These are phyloP conservation scores for Ceratocystiopsis brevicomis DNA, from an alignment of 2,329 filamentous ascomycete species.

Conservation along the genomic window DNA sequence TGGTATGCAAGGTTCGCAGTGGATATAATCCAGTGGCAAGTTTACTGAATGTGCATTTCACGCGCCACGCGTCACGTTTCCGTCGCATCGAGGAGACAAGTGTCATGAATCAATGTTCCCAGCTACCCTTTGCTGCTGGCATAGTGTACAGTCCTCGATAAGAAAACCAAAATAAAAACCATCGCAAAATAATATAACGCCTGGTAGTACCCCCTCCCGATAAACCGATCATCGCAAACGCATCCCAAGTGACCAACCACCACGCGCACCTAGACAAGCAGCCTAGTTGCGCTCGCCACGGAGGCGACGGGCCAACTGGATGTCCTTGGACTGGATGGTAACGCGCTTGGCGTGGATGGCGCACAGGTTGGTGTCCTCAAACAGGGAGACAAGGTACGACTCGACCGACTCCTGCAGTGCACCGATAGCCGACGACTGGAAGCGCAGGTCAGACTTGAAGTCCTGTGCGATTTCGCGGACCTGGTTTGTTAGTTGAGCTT, in stretches of 20 bases:
- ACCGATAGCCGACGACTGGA: conserved; percentile 95
- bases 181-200: conserved; percentile 25
- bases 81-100: background rate
- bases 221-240: background rate
- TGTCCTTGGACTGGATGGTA: conserved; percentile 94
- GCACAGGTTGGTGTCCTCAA: conserved; percentile 96
- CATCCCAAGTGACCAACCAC: conserved; percentile 14
- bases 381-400: conserved; percentile 94
- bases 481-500: conserved; percentile 17
- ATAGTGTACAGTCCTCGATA: conserved; percentile 25
- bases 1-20: background rate
- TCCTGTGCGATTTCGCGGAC: conserved; percentile 91
- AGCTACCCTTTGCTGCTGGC: conserved; percentile 8
- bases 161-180: conserved; percentile 15
- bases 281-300: conserved; percentile 78
- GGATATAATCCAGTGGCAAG: no score
- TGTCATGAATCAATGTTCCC: conserved; percentile 9
- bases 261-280: conserved; percentile 20
- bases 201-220: conserved; percentile 20
- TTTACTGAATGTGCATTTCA: no score
- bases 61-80: no score
- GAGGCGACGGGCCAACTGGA: conserved; percentile 87
- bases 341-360: conserved; percentile 99
- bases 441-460: conserved; percentile 88
- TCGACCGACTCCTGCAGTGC: conserved; percentile 97